phyloP scores from a whole-genome alignment of 31 red algal genomes.

The Odonthalia washingtoniensis region DNA sequence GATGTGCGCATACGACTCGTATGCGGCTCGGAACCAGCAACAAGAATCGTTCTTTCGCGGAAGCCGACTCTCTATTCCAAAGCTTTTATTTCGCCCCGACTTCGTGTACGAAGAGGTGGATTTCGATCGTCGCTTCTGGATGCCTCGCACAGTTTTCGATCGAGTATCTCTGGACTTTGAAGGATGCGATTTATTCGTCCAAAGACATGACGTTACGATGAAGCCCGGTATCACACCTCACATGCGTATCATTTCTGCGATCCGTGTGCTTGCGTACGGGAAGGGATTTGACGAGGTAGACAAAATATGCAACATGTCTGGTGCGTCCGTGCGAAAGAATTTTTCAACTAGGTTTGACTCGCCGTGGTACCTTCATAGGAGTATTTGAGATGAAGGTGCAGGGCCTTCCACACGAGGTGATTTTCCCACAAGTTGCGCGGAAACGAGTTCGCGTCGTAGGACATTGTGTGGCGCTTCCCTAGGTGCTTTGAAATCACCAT shows the following conservation, averaged over 20 bases:
- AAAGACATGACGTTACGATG: no score
- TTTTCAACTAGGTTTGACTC: no score
- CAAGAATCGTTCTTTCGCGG: background rate
- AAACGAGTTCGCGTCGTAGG: slow-evolving; percentile 40
- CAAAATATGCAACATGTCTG: background rate
- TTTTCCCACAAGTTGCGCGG: no score
- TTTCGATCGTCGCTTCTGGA: background rate
- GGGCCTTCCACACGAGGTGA: slow-evolving; percentile 15
- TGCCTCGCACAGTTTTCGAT: no score
- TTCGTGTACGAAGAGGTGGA: background rate
- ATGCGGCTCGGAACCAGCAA: background rate
- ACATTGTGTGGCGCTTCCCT: slow-evolving; percentile 11
- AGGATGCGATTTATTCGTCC: no score
- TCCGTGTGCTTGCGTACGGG: background rate
- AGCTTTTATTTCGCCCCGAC: background rate
- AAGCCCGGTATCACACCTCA: no score
- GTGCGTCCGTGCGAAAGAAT: background rate
- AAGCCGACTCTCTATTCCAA: background rate
- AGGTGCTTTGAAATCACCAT: slow-evolving; percentile 39
- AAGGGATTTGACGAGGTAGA: background rate
- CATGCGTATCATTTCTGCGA: no score
- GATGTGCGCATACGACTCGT: background rate
- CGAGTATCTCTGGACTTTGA: no score
- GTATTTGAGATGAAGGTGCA: background rate
- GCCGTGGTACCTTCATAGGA: background rate